Conservation (phyloP, 2,329 filamentous ascomycete species). For the Dendrostoma leiphaemia region DNA sequence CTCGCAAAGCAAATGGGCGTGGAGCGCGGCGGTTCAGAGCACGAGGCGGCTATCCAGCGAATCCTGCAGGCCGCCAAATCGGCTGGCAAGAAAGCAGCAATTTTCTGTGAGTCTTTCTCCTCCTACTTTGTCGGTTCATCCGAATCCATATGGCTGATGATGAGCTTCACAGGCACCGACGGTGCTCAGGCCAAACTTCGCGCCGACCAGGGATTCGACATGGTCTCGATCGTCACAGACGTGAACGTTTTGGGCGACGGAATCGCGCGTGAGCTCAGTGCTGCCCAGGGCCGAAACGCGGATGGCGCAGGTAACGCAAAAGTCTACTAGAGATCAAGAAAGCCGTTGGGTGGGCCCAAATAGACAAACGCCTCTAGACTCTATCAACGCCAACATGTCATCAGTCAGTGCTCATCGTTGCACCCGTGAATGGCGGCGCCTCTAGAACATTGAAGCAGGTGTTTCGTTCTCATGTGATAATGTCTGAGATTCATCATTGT, state of each 20-base stretch:
- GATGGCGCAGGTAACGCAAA: no score
- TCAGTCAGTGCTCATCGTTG: no score
- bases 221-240: constrained; percentile 38
- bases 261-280: constrained; percentile 31
- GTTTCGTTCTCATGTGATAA: no score
- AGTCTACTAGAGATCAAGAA: no score
- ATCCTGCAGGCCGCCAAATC: constrained; percentile 31
- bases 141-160: background rate
- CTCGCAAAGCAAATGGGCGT: constrained; percentile 37
- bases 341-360: no score
- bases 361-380: no score
- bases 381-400: no score
- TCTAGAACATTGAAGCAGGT: no score
- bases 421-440: no score
- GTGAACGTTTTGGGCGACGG: constrained; percentile 30
- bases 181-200: constrained; percentile 32
- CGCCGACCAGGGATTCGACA: constrained; percentile 35
- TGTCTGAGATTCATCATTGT: no score
- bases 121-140: background rate
- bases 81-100: constrained; percentile 37
- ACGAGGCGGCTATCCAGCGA: constrained; percentile 36
- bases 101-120: constrained; percentile 33
- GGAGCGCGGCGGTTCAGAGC: constrained; percentile 32
- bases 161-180: constrained; percentile 25
- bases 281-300: constrained; percentile 26